Base-by-base conservation (phyloP, 139 green algal genomes). In the Coccomyxa sp. region DNA sequence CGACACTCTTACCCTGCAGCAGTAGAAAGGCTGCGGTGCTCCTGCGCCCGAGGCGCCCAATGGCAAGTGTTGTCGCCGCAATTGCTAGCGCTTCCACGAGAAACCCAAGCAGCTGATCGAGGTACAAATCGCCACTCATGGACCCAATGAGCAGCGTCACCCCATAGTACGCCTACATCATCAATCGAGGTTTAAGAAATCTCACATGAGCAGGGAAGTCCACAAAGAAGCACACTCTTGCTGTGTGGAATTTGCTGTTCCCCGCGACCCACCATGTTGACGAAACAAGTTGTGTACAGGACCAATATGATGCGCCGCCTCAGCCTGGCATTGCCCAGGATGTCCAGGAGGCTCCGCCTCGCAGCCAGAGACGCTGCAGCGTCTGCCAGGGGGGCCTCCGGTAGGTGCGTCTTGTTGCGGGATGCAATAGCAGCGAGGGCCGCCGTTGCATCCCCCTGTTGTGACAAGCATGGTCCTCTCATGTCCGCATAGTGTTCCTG, bases 371-470 rank as follows among this genome's bases (percentile, higher is more conserved):
- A 13, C 1, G 59, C 80, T 0, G 57, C 77, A 23, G 81, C 78
- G 77, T 87, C 82, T 0, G 89, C 88, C 68, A 95, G 79, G 10
- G 89, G 88, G 58, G 86, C 80, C 45, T 88, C 77, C 1, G 92
- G 92, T 80, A 90, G 85, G 75, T 87, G 85, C 9, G 79, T 88
- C 76, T 85, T 79, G 83, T 95, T 95, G 51, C 66, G 67, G 7
- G 83, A 84, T 0, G 92, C 91, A 13, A 95, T 82, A 0, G 82
- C 77, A 13, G 85, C 84, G 32, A 95, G 82, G 0, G 86, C 85
- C 17, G 90, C 85, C 18, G 87, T 88, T 0, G 92, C 92, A 76
- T 94, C 89, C 12, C 89, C 89, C 85, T 90, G 85, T 77, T 51
- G 38, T 51, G 38, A 51, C 38, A 51, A 51, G 3, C 38, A 51